Evolutionary conservation across 495 filamentous ascomycete genomes (phyloP), one percentile per base, ranked within the genome.

Genomic region (Penicillium atrosanguineum): DNA sequence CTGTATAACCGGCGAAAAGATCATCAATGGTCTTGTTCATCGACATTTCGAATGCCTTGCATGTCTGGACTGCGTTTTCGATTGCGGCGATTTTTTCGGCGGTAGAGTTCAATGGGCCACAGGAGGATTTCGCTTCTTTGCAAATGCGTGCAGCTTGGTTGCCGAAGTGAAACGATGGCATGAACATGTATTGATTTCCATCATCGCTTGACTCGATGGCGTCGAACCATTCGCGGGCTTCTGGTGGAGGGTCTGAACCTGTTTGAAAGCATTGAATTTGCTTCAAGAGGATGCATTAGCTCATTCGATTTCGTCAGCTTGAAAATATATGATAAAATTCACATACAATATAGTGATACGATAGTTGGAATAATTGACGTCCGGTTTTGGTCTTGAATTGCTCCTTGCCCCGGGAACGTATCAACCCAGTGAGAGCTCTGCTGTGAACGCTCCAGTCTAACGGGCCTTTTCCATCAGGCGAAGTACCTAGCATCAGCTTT

Each of bases 361-460:
- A 28, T 14, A 52, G 26, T 25, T 52, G 50, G 12, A 52, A 52
- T 0, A 52, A 31, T 38, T 52, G 50, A 16, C 50, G 21, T 7
- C 41, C 50, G 12, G 41, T 52, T 5, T 36, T 39, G 6, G 50
- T 52, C n/a, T 25, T 26, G 41, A 52, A 52, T 23, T 52, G 50
- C 15, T 45, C 6, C 18, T 8, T 6, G 7, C 41, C 50, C 23
- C 50, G 31, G 7, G 39, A 28, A 15, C 29, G 16, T 15, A 45
- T 12, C 15, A 52, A 12, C 7, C 7, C 26, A 4, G 26, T 28
- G 26, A 28, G 26, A 7, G 26, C 26, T 28, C 7, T 28, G 26
- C 26, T 28, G 7, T 28, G 26, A 28, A 28, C 26, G 7, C 26
- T 7, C 26, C 26, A 28, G 7, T 28, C 7, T 7, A 28, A 4